These are phyloP conservation scores for Prunus mongolica DNA, from an alignment of 306 rosid species.

Conservation along the genomic window DNA sequence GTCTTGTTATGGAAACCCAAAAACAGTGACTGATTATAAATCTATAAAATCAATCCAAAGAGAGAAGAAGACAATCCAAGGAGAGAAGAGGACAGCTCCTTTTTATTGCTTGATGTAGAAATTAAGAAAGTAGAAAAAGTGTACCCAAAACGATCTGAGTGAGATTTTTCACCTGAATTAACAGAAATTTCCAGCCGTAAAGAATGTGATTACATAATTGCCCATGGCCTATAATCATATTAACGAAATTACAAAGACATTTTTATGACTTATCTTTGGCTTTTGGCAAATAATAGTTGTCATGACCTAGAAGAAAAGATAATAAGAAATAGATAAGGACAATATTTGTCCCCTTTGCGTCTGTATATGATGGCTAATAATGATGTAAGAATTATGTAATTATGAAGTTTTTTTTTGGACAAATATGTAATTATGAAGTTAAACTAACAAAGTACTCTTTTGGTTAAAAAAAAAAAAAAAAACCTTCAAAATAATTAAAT, in stretches of 20 bases:
- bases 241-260: background rate
- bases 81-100: constrained; percentile 12
- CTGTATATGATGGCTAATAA: background rate
- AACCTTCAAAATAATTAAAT: too few relatives aligned
- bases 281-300: background rate
- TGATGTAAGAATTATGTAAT: background rate
- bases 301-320: background rate
- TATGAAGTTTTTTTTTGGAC: background rate
- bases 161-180: constrained; percentile 33
- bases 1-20: constrained; percentile 14
- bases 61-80: constrained; percentile 11
- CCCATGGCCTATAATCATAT: constrained; percentile 1
- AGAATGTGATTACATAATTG: constrained; percentile 15
- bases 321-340: too few relatives aligned
- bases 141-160: constrained; percentile 7
- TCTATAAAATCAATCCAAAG: background rate
- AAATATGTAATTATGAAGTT: too few relatives aligned
- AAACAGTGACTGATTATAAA: constrained; percentile 6
- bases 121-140: constrained; percentile 17
- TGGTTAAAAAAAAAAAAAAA: too few relatives aligned
- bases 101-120: constrained; percentile 24
- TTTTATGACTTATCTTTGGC: background rate
- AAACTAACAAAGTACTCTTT: too few relatives aligned
- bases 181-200: constrained; percentile 21
- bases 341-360: background rate